Conservation (phyloP, 805 yeast species). For the Kazachstania psychrophila region DNA sequence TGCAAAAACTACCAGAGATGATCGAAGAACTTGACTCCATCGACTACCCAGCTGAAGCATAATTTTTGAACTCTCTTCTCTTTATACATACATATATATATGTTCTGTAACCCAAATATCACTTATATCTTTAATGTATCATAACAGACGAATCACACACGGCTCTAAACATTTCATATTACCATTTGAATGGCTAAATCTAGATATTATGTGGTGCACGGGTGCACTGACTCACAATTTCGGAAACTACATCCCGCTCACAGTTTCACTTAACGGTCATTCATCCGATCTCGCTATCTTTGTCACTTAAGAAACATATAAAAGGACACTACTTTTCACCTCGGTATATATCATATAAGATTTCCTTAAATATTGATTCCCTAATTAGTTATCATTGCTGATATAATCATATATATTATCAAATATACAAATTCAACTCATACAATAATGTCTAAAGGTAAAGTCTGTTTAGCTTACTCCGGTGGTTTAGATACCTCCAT, state of each 20-base stretch:
- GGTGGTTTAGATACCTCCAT: slow-evolving; percentile 99
- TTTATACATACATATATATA: background rate
- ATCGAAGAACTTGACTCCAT: slow-evolving; percentile 39
- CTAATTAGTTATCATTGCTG: too few relatives aligned
- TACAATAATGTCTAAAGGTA: slow-evolving; percentile 79
- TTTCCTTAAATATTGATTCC: too few relatives aligned
- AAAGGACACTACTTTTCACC: too few relatives aligned
- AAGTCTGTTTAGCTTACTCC: slow-evolving; percentile 97
- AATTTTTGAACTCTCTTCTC: background rate
- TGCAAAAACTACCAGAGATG: slow-evolving; percentile 65
- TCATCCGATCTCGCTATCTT: slow-evolving; percentile 9
- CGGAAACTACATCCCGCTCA: slow-evolving; percentile 3
- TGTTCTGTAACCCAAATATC: background rate
- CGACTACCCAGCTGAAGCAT: background rate
- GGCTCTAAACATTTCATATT: background rate
- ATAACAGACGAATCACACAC: background rate
- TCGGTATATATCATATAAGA: too few relatives aligned
- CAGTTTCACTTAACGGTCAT: slow-evolving; percentile 6
- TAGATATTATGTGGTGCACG: too few relatives aligned
- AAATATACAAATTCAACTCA: slow-evolving; percentile 1
- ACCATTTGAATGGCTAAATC: too few relatives aligned
- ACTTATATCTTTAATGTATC: background rate
- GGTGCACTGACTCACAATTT: too few relatives aligned
- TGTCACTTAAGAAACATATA: slow-evolving; percentile 11
- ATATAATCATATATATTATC: too few relatives aligned